Evolutionary conservation across 2,329 filamentous ascomycete species (phyloP).

Genomic region (Daldinia sp.): DNA sequence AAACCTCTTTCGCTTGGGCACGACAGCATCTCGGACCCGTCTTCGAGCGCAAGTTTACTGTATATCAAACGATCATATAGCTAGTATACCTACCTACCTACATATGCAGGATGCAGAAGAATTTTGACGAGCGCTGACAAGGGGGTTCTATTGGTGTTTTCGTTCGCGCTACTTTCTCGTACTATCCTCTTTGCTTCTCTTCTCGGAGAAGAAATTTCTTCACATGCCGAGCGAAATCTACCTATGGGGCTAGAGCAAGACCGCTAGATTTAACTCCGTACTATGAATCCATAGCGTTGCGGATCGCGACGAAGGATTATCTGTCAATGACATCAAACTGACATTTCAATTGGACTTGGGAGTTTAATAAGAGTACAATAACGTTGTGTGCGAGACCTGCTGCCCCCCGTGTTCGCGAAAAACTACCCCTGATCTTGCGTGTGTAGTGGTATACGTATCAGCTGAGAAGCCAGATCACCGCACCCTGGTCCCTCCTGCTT

Average conservation of each 20-base stretch:
- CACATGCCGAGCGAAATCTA: background rate
- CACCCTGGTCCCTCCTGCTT: slow-evolving; percentile 11
- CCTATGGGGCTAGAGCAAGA: slow-evolving; percentile 18
- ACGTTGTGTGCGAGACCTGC: background rate
- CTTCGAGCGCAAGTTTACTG: slow-evolving; percentile 7
- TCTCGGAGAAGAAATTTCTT: background rate
- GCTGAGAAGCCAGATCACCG: slow-evolving; percentile 21
- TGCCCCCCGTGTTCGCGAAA: slow-evolving; percentile 16
- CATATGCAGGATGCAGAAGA: slow-evolving; percentile 3
- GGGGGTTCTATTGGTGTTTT: slow-evolving; percentile 1
- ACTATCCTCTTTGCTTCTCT: background rate
- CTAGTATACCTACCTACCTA: background rate
- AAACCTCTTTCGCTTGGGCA: slow-evolving; percentile 15
- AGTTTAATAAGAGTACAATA: background rate
- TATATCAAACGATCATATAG: slow-evolving; percentile 8
- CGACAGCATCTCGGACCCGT: slow-evolving; percentile 24
- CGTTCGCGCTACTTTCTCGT: background rate
- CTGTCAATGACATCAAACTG: slow-evolving; percentile 35
- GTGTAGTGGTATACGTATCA: background rate
- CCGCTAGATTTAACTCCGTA: slow-evolving; percentile 14
- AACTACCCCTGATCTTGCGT: slow-evolving; percentile 13
- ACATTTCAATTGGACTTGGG: slow-evolving; percentile 6
- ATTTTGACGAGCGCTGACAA: slow-evolving; percentile 8
- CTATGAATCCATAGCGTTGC: slow-evolving; percentile 20
- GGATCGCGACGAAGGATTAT: slow-evolving; percentile 21